These are phyloP conservation scores for Acacia crassicarpa DNA, from an alignment of 306 rosid genomes.

Conservation along the genomic window DNA sequence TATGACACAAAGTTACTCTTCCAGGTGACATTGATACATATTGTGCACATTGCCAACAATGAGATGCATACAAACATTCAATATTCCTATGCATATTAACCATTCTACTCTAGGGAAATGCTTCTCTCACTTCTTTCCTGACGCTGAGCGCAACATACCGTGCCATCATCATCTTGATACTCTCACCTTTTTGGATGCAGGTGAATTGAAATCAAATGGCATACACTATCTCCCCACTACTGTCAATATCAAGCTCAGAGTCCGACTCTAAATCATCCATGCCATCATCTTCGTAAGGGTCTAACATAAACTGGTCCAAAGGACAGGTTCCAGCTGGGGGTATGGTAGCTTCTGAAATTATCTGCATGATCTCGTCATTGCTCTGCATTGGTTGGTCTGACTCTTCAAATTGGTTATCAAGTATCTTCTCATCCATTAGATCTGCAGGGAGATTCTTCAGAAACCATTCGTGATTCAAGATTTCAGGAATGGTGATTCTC, in stretches of 20 bases:
- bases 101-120: slow-evolving; percentile 38
- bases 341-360: slow-evolving; percentile 87
- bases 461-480: slow-evolving; percentile 80
- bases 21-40: slow-evolving; percentile 18
- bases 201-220: slow-evolving; percentile 52
- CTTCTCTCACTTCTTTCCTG: slow-evolving; percentile 11
- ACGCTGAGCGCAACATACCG: slow-evolving; percentile 9
- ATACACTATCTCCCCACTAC: slow-evolving; percentile 94
- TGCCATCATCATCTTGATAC: slow-evolving; percentile 7
- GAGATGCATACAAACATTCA: slow-evolving; percentile 31
- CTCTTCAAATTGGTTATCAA: slow-evolving; percentile 69
- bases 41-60: slow-evolving; percentile 16
- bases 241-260: slow-evolving; percentile 83
- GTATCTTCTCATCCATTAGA: slow-evolving; percentile 64
- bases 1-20: slow-evolving; percentile 27
- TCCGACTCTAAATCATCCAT: slow-evolving; percentile 79
- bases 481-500: slow-evolving; percentile 87
- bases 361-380: slow-evolving; percentile 79
- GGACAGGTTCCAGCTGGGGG: slow-evolving; percentile 70
- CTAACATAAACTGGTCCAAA: slow-evolving; percentile 47
- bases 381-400: slow-evolving; percentile 96
- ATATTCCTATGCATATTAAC: slow-evolving; percentile 20
- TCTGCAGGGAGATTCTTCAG: slow-evolving; percentile 83
- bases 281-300: slow-evolving; percentile 61
- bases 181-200: not conserved